Conservation (phyloP, 306 rosid species). For the Vicia faba region DNA sequence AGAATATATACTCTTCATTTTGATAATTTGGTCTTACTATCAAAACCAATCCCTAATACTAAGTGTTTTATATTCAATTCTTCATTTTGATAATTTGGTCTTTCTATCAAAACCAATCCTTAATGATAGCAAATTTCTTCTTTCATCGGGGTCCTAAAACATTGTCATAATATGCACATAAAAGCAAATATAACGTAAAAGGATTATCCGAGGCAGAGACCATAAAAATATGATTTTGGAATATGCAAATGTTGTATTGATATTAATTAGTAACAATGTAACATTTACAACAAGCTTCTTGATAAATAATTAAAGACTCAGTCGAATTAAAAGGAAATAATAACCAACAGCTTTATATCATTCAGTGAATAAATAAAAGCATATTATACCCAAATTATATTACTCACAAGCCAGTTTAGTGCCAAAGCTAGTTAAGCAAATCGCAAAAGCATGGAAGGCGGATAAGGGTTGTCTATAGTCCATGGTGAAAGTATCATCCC, state of each 20-base stretch:
- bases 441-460: conserved; percentile 96
- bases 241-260: not conserved
- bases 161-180: not conserved
- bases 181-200: not conserved
- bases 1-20: not conserved
- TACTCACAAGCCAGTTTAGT: conserved; percentile 97
- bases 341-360: conserved; percentile 43
- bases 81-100: not conserved
- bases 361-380: conserved; percentile 48
- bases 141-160: not conserved
- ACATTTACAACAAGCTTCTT: conserved; percentile 55
- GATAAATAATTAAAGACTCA: conserved; percentile 36
- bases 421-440: conserved; percentile 97
- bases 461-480: conserved; percentile 94
- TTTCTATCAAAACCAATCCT: not conserved
- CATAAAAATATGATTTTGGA: conserved; percentile 10
- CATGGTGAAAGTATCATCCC: conserved; percentile 91
- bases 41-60: not conserved
- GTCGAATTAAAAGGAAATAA: conserved; percentile 5
- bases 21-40: not conserved
- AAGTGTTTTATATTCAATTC: no score
- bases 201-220: not conserved
- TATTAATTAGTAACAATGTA: conserved; percentile 3
- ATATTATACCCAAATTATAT: conserved; percentile 32
- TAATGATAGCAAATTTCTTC: not conserved